These are phyloP conservation scores for Pezicula rhizophila DNA, from an alignment of 2,329 filamentous ascomycete genomes.

Conservation along the genomic window DNA sequence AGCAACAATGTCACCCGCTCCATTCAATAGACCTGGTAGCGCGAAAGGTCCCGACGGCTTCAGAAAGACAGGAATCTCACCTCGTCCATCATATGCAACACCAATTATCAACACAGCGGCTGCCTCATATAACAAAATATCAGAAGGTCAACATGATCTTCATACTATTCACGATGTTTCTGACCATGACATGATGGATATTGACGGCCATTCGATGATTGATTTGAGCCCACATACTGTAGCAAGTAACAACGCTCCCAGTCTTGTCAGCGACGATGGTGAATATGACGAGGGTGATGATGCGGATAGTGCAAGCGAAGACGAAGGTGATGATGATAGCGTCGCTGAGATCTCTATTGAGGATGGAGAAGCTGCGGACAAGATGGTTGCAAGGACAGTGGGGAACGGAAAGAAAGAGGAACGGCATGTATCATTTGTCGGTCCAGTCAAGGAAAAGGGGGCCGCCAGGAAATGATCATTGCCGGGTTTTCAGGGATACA, in stretches of 20 bases:
- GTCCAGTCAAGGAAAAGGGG: slow-evolving; percentile 20
- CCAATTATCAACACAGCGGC: slow-evolving; percentile 16
- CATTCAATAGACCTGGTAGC: slow-evolving; percentile 44
- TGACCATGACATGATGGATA: slow-evolving; percentile 35
- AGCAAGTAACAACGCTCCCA: slow-evolving; percentile 71
- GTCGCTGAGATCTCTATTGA: slow-evolving; percentile 57
- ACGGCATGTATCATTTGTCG: slow-evolving; percentile 31
- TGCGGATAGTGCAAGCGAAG: slow-evolving; percentile 42
- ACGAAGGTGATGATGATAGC: slow-evolving; percentile 51
- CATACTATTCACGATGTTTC: slow-evolving; percentile 8
- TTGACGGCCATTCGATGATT: slow-evolving; percentile 48
- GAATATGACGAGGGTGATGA: slow-evolving; percentile 69
- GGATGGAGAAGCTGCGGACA: slow-evolving; percentile 33
- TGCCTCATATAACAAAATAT: slow-evolving; percentile 14
- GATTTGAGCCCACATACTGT: slow-evolving; percentile 65
- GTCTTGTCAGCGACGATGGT: slow-evolving; percentile 73
- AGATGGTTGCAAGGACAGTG: slow-evolving; percentile 20
- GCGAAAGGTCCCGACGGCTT: slow-evolving; percentile 46
- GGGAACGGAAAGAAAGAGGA: slow-evolving; percentile 24
- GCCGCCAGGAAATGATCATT: slow-evolving; percentile 12
- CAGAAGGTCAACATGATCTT: slow-evolving; percentile 11
- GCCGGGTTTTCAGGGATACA: background rate
- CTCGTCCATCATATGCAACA: slow-evolving; percentile 30
- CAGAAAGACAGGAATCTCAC: slow-evolving; percentile 31
- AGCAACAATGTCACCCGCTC: slow-evolving; percentile 45